A percentile compares a stretch with the other conserved stretches of the same genome.
Conservation (phyloP, 768 basidiomycete species). For the Gautieria morchelliformis region DNA sequence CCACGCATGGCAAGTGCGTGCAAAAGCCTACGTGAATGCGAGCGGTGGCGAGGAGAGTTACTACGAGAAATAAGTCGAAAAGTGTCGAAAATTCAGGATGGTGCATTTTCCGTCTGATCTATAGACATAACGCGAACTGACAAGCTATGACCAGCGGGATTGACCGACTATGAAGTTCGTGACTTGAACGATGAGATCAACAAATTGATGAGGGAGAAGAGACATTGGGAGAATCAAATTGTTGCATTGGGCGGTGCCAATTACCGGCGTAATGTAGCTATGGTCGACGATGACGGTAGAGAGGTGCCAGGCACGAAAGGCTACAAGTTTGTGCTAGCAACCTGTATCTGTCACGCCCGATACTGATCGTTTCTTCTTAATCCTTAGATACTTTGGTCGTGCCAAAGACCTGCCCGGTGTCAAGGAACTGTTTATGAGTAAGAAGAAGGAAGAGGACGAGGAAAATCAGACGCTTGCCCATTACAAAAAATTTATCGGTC, state of each 20-base stretch:
- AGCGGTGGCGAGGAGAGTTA: slow-evolving; percentile 94
- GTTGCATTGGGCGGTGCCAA: slow-evolving; percentile 94
- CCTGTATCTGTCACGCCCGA: not conserved
- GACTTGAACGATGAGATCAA: slow-evolving; percentile 98
- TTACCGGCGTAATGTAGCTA: slow-evolving; percentile 86
- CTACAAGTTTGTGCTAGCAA: slow-evolving; percentile 63
- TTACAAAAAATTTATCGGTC: slow-evolving; percentile 84
- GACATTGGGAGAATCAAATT: slow-evolving; percentile 98
- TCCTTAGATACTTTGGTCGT: slow-evolving; percentile 82
- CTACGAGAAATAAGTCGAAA: slow-evolving; percentile 90
- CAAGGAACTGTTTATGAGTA: slow-evolving; percentile 84
- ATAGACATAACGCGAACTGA: not conserved
- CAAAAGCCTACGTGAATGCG: slow-evolving; percentile 87
- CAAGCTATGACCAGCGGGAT: slow-evolving; percentile 46
- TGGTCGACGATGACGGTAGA: slow-evolving; percentile 90
- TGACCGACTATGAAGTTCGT: slow-evolving; percentile 92
- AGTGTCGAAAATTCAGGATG: slow-evolving; percentile 95
- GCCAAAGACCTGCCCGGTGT: slow-evolving; percentile 95
- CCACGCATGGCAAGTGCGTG: slow-evolving; percentile 89
- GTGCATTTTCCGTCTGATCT: slow-evolving; percentile 33
- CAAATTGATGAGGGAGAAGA: slow-evolving; percentile 86
- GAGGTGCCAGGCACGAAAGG: slow-evolving; percentile 96
- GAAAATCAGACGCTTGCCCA: slow-evolving; percentile 66
- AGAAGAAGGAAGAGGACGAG: slow-evolving; percentile 82
- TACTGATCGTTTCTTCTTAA: not conserved